Evolutionary conservation across 345 rosid species (phyloP).

Genomic region (Populus davidiana): DNA sequence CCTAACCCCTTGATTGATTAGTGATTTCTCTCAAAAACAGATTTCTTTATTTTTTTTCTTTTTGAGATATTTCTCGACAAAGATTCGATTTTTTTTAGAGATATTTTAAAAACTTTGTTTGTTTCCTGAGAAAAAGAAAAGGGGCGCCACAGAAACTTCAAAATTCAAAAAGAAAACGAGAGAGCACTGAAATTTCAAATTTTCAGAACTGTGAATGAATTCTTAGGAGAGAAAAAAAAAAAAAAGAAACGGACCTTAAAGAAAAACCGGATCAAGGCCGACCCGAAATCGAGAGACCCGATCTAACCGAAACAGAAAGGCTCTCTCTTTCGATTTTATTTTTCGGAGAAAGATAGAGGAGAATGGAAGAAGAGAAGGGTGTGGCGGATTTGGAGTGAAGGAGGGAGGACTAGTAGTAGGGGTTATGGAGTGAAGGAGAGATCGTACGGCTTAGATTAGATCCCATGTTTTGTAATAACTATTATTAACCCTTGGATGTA

Average conservation of each 20-base stretch:
- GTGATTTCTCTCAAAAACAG: not conserved
- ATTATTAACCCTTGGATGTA: slow-evolving; percentile 13
- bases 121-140: not conserved
- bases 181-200: not conserved
- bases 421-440: not conserved
- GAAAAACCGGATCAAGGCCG: slow-evolving; percentile 8
- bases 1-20: not conserved
- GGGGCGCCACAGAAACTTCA: not conserved
- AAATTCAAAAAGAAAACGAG: not conserved
- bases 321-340: slow-evolving; percentile 5
- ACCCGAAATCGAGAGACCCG: slow-evolving; percentile 5
- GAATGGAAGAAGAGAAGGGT: not conserved
- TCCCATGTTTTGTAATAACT: not conserved
- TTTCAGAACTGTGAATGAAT: not conserved
- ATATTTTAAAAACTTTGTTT: not conserved
- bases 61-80: not conserved
- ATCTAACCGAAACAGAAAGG: slow-evolving; percentile 6
- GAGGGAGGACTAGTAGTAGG: not conserved
- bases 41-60: no score
- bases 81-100: not conserved
- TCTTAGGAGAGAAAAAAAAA: not conserved
- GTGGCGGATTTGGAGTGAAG: not conserved
- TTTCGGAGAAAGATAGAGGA: not conserved
- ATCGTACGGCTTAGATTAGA: slow-evolving; percentile 19
- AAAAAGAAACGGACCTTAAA: slow-evolving; percentile 5